Conservation (phyloP, 2,329 filamentous ascomycete genomes). For the Cadophora gregata region DNA sequence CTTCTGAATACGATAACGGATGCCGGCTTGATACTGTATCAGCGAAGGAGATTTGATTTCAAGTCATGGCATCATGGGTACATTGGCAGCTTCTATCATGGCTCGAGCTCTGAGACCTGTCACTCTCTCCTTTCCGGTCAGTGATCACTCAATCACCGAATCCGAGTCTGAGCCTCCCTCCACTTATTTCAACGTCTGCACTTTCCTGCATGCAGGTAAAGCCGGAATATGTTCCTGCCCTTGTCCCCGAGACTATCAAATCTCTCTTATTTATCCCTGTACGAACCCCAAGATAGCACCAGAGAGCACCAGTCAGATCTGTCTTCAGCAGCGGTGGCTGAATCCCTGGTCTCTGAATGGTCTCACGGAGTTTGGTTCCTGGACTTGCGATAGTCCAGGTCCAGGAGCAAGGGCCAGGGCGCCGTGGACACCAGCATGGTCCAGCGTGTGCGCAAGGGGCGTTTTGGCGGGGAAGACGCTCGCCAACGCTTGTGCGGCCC, state of each 20-base stretch:
- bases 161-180: neutral
- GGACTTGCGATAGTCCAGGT: conserved; percentile 1
- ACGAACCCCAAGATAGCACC: neutral
- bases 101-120: neutral
- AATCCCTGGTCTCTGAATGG: neutral
- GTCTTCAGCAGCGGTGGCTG: neutral
- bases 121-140: neutral
- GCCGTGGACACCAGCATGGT: neutral
- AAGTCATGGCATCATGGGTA: conserved; percentile 4
- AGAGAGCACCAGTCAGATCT: neutral
- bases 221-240: neutral
- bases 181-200: neutral
- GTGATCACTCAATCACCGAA: neutral
- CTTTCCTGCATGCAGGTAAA: neutral
- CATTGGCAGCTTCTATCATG: neutral
- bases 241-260: neutral
- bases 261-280: neutral
- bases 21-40: conserved; percentile 3
- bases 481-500: neutral
- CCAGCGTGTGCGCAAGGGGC: too few species aligned
- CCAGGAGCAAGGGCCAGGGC: neutral
- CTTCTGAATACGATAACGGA: neutral
- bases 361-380: conserved; percentile 16
- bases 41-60: neutral
- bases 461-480: neutral